Conservation (phyloP, 352 stramenopile genomes). For the Blastocystis sp. region DNA sequence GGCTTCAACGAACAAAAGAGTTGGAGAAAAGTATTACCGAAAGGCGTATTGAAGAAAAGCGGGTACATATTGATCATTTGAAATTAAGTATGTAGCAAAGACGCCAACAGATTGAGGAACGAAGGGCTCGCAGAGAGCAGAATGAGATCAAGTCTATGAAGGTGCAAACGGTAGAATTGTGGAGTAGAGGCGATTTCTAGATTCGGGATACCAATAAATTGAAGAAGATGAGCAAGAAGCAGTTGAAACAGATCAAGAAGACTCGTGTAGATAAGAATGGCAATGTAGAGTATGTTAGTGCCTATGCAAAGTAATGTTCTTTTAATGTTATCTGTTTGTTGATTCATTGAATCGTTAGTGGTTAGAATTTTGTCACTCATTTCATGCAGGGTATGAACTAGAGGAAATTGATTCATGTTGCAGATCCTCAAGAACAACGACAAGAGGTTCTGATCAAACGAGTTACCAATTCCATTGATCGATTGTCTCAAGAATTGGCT, state of each 20-base stretch:
- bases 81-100: constrained; percentile 65
- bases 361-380: background rate
- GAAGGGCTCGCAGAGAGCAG: constrained; percentile 77
- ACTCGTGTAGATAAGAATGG: constrained; percentile 81
- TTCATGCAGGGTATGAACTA: background rate
- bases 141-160: constrained; percentile 80
- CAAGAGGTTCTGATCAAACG: constrained; percentile 53
- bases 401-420: background rate
- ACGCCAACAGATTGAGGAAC: constrained; percentile 74
- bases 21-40: constrained; percentile 75
- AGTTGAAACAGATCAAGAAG: constrained; percentile 81
- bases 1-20: constrained; percentile 76
- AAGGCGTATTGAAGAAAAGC: constrained; percentile 71
- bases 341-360: constrained; percentile 7
- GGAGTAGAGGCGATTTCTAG: constrained; percentile 63
- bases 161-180: constrained; percentile 74
- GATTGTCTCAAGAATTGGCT: background rate
- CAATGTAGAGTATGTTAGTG: constrained; percentile 77
- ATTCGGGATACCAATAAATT: constrained; percentile 77
- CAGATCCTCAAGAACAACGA: constrained; percentile 51
- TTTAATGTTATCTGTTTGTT: constrained; percentile 41
- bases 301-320: constrained; percentile 69
- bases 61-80: constrained; percentile 61
- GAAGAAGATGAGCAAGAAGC: constrained; percentile 85
- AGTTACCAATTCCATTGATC: constrained; percentile 37